phyloP scores from a whole-genome alignment of 1,284 basidiomycete species.

The Rhodotorula mucilaginosa region DNA sequence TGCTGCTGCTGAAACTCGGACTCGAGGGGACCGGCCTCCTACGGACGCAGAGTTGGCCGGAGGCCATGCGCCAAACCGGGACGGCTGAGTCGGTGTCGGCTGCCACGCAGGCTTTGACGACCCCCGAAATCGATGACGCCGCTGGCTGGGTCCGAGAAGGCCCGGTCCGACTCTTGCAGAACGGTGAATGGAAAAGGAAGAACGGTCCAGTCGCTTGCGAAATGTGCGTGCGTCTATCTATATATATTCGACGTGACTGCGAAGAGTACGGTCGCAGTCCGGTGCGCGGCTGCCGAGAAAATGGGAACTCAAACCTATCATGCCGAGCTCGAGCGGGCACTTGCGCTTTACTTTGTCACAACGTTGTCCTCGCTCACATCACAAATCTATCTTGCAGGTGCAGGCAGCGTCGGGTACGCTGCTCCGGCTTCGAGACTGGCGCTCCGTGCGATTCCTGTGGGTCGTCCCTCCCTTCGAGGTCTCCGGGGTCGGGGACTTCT shows the following conservation, averaged over 20 bases:
- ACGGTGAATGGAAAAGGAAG: slow-evolving; percentile 1
- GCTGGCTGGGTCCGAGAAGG: slow-evolving; percentile 9
- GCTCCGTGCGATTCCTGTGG: slow-evolving; percentile 13
- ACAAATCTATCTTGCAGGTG: slow-evolving; percentile 1
- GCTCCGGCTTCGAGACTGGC: slow-evolving; percentile 21
- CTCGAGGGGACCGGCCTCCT: no score
- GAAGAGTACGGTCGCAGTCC: not conserved
- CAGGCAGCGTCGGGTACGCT: slow-evolving; percentile 11
- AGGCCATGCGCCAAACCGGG: no score
- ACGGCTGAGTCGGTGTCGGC: no score
- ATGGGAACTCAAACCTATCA: no score
- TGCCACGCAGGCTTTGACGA: not conserved
- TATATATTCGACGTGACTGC: no score
- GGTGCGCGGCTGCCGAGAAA: no score
- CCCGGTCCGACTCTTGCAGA: not conserved
- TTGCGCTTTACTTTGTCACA: no score
- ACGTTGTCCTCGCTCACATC: no score
- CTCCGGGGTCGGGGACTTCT: not conserved
- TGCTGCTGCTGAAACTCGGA: no score
- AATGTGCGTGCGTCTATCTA: not conserved
- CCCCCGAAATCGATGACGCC: not conserved
- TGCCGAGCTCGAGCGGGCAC: no score
- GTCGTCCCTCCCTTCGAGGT: not conserved
- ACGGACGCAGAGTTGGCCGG: no score
- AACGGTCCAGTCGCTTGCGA: slow-evolving; percentile 11